Conservation (phyloP, 2,329 filamentous ascomycete genomes). For the Xylaria sp. region DNA sequence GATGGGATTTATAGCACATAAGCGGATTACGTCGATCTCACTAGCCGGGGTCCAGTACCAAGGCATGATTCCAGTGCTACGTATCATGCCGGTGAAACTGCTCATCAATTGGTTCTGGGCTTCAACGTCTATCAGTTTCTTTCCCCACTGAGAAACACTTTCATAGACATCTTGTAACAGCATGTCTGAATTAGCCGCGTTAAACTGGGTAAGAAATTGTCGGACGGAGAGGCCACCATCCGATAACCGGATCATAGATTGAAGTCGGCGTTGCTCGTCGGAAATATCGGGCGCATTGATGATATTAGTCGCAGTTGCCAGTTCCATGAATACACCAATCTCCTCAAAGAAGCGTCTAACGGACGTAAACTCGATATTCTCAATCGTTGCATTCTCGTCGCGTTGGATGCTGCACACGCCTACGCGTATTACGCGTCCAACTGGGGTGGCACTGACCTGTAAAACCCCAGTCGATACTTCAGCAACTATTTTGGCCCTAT, state of each 20-base stretch:
- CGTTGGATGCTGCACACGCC: background rate
- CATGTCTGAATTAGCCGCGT: background rate
- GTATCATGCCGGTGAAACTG: background rate
- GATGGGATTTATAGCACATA: no score
- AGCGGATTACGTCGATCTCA: no score
- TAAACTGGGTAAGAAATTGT: background rate
- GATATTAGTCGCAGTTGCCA: background rate
- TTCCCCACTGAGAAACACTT: background rate
- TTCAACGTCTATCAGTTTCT: background rate
- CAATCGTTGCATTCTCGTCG: background rate
- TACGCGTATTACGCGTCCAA: background rate
- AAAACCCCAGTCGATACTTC: constrained; percentile 1
- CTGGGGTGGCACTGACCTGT: background rate
- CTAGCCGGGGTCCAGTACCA: no score
- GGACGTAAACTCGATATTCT: background rate
- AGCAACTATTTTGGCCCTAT: background rate
- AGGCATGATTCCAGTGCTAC: no score
- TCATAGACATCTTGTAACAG: background rate
- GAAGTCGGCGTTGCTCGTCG: background rate
- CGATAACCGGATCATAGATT: background rate
- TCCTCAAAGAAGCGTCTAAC: background rate
- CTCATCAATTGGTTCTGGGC: background rate
- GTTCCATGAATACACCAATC: background rate
- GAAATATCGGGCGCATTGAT: background rate
- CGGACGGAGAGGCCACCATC: background rate